A percentile compares a stretch with the other conserved stretches of the same genome.
These are phyloP conservation scores for Podaxis sp. DNA, from an alignment of 768 basidiomycete species.

Conservation along the genomic window DNA sequence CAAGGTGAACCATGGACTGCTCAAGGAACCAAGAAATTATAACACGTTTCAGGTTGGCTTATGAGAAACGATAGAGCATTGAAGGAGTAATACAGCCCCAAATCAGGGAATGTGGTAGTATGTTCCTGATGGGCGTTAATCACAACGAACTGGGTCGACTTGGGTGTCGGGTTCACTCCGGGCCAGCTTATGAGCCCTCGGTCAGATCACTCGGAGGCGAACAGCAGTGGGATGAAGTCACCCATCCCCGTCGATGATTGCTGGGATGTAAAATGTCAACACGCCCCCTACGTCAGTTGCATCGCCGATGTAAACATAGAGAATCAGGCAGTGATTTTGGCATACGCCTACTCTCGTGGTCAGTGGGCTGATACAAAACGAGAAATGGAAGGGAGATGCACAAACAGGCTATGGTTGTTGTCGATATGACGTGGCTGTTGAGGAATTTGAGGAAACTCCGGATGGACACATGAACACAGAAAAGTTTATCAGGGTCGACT, in stretches of 20 bases:
- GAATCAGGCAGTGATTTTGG: constrained; percentile 76
- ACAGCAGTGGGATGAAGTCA: background rate
- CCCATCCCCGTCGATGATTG: constrained; percentile 53
- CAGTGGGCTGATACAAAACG: background rate
- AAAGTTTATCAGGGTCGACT: constrained; percentile 52
- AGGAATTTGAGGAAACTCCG: constrained; percentile 80
- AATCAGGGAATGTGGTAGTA: no score
- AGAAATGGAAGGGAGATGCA: constrained; percentile 12
- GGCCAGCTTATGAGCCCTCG: no score
- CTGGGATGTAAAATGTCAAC: constrained; percentile 85
- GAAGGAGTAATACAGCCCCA: no score
- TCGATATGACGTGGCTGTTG: constrained; percentile 74
- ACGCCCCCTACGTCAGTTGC: constrained; percentile 77
- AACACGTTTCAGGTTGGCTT: no score
- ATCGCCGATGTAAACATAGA: constrained; percentile 87
- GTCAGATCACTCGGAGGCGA: background rate
- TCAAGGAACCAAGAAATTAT: no score
- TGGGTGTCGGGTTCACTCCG: no score
- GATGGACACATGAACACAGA: constrained; percentile 64
- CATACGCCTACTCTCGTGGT: constrained; percentile 59
- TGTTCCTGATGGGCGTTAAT: no score
- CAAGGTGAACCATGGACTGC: no score
- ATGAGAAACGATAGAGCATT: no score
- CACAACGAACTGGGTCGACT: no score
- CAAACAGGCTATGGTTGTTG: constrained; percentile 82